Evolutionary conservation across 2,329 filamentous ascomycete genomes (phyloP).

Genomic region (Cercospora sp.): DNA sequence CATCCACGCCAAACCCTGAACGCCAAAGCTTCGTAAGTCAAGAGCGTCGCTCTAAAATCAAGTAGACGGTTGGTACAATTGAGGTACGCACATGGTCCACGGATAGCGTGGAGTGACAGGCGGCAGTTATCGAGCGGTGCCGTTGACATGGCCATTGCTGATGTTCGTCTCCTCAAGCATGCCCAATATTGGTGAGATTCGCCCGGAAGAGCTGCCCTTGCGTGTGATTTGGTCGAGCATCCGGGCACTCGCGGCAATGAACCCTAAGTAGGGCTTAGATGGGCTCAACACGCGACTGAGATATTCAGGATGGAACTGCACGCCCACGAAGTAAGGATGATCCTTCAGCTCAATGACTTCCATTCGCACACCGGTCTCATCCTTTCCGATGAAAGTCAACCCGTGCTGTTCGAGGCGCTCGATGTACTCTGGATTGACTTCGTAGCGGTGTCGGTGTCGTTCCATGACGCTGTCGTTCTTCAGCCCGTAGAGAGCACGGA

Average conservation of each 20-base stretch:
- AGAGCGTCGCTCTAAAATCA: background rate
- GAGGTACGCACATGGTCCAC: background rate
- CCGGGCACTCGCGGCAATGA: slow-evolving; percentile 75
- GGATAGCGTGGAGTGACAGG: background rate
- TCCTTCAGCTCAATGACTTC: slow-evolving; percentile 80
- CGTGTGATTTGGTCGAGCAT: slow-evolving; percentile 55
- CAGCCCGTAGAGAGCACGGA: slow-evolving; percentile 71
- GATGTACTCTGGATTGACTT: slow-evolving; percentile 81
- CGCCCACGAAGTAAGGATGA: slow-evolving; percentile 80
- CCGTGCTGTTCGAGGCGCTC: slow-evolving; percentile 67
- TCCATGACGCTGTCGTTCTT: slow-evolving; percentile 55
- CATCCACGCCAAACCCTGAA: slow-evolving; percentile 3
- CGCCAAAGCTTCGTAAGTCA: background rate
- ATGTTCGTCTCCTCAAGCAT: slow-evolving; percentile 13
- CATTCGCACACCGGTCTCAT: slow-evolving; percentile 75
- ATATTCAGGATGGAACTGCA: slow-evolving; percentile 90
- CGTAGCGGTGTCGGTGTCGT: slow-evolving; percentile 85
- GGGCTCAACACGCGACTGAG: slow-evolving; percentile 72
- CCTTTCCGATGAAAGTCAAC: slow-evolving; percentile 75
- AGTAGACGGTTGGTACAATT: background rate
- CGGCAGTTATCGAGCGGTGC: background rate
- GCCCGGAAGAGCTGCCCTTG: slow-evolving; percentile 25
- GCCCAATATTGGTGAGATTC: slow-evolving; percentile 21
- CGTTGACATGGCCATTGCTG: slow-evolving; percentile 6
- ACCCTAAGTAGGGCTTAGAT: slow-evolving; percentile 76